Evolutionary conservation across 805 yeast species (phyloP).

Genomic region (Wickerhamiella lipophila): DNA sequence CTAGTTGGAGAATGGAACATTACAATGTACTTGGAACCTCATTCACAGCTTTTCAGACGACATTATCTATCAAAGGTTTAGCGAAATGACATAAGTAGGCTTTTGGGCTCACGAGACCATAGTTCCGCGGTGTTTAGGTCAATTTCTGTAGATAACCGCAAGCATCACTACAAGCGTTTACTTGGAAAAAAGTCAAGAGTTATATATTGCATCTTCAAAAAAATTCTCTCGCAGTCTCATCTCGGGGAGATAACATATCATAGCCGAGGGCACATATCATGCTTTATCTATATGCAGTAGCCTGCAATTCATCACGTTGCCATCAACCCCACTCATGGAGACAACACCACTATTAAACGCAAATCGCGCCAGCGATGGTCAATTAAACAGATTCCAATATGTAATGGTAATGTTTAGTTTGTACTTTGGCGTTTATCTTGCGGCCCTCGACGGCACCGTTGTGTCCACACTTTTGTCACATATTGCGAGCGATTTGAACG

Average conservation of each 20-base stretch:
- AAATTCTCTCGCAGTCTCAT: too few relatives aligned
- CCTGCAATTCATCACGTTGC: conserved; percentile 1
- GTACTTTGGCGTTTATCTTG: conserved; percentile 32
- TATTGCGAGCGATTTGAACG: conserved; percentile 48
- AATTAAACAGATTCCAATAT: conserved; percentile 1
- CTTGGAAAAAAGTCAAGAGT: too few relatives aligned
- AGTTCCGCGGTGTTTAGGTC: background rate
- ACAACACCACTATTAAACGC: background rate
- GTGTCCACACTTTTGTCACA: conserved; percentile 46
- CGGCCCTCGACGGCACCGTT: conserved; percentile 48
- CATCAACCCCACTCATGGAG: conserved; percentile 1
- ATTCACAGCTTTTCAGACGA: too few relatives aligned
- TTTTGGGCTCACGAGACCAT: too few relatives aligned
- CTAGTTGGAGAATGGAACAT: too few relatives aligned
- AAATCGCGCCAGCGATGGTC: background rate
- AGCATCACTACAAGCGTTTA: too few relatives aligned
- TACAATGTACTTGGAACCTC: too few relatives aligned
- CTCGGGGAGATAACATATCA: background rate
- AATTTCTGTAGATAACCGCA: too few relatives aligned
- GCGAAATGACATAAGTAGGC: too few relatives aligned
- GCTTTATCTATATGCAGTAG: background rate
- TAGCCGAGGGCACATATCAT: background rate
- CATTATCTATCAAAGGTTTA: too few relatives aligned
- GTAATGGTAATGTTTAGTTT: conserved; percentile 19
- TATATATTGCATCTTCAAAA: too few relatives aligned